A percentile compares a stretch with the other conserved stretches of the same genome.
Evolutionary conservation across 768 basidiomycete genomes (phyloP).

Genomic region (Sarcodon aspratus): DNA sequence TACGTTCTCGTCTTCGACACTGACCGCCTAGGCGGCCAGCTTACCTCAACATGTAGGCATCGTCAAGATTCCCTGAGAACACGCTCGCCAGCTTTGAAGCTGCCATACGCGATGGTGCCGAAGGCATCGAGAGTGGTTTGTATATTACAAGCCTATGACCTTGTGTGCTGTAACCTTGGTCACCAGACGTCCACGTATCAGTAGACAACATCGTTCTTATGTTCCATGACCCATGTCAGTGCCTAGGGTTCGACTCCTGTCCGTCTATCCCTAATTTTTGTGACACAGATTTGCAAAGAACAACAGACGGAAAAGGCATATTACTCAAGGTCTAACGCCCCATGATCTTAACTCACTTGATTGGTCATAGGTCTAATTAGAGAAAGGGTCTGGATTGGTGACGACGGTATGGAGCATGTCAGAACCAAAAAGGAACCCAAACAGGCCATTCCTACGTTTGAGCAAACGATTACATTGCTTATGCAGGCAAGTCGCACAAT

Average conservation of each 20-base stretch:
- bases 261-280: background rate
- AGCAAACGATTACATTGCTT: constrained; percentile 64
- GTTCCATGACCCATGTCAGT: constrained; percentile 85
- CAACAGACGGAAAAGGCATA: constrained; percentile 67
- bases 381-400: constrained; percentile 33
- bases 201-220: constrained; percentile 77
- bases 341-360: constrained; percentile 5
- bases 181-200: constrained; percentile 85
- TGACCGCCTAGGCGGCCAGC: too few relatives aligned
- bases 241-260: background rate
- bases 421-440: constrained; percentile 67
- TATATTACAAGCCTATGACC: constrained; percentile 20
- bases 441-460: constrained; percentile 90
- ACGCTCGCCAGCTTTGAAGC: constrained; percentile 86
- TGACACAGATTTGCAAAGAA: constrained; percentile 48
- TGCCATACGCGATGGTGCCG: constrained; percentile 83
- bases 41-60: constrained; percentile 38
- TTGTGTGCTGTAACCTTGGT: constrained; percentile 32
- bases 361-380: constrained; percentile 39
- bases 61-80: constrained; percentile 81
- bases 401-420: constrained; percentile 55
- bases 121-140: constrained; percentile 92
- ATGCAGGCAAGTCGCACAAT: constrained; percentile 43
- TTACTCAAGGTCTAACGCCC: background rate
- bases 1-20: constrained; percentile 5